A percentile compares a stretch with the other conserved stretches of the same genome.
phyloP scores from a whole-genome alignment of 352 stramenopile species.

The Phytophthora hybrid region DNA sequence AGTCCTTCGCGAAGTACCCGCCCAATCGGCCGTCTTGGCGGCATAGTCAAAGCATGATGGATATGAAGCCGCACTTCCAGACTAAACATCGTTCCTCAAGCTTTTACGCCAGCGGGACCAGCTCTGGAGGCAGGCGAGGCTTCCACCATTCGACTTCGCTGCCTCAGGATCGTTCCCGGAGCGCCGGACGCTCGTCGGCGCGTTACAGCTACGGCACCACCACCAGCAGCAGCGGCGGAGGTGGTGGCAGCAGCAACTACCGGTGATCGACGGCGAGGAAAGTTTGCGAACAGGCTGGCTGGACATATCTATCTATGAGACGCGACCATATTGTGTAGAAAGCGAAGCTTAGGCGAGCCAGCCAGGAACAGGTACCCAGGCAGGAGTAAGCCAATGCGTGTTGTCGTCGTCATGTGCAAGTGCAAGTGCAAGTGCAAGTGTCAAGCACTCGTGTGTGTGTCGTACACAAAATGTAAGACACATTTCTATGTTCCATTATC shows the following conservation, averaged over 20 bases:
- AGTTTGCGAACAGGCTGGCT: slow-evolving; percentile 23
- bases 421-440: slow-evolving; percentile 4
- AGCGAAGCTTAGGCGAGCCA: slow-evolving; percentile 28
- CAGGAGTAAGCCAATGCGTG: slow-evolving; percentile 31
- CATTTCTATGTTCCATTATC: background rate
- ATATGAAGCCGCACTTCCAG: slow-evolving; percentile 60
- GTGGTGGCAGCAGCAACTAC: slow-evolving; percentile 20
- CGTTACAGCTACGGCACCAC: slow-evolving; percentile 47
- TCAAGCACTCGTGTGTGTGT: background rate
- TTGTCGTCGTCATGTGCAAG: slow-evolving; percentile 29
- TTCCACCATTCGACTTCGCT: slow-evolving; percentile 66
- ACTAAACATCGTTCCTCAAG: slow-evolving; percentile 45
- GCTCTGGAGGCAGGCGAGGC: slow-evolving; percentile 34
- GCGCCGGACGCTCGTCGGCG: slow-evolving; percentile 44
- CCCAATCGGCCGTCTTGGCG: slow-evolving; percentile 61
- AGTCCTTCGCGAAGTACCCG: slow-evolving; percentile 70
- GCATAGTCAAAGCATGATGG: slow-evolving; percentile 70
- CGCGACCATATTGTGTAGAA: slow-evolving; percentile 47
- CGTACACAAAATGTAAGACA: slow-evolving; percentile 12
- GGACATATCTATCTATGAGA: slow-evolving; percentile 47
- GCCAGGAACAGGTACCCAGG: slow-evolving; percentile 1
- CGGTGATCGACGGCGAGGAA: slow-evolving; percentile 30
- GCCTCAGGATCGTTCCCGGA: slow-evolving; percentile 63
- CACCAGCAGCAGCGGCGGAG: slow-evolving; percentile 23
- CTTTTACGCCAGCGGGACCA: slow-evolving; percentile 48